Conservation (phyloP, 2,329 filamentous ascomycete species). For the Aspergillus amoenus region DNA sequence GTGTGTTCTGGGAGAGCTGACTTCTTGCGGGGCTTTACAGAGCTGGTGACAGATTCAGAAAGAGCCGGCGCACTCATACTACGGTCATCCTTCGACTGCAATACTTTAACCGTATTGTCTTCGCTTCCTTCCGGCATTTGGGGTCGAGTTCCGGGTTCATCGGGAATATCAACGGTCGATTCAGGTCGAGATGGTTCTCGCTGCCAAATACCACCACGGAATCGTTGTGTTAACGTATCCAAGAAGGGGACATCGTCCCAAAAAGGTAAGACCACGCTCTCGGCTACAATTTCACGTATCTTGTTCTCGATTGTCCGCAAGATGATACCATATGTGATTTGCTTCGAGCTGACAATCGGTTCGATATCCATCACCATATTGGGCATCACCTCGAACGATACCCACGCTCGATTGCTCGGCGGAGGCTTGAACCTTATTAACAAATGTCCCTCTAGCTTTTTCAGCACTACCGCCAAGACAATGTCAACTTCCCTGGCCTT, state of each 20-base stretch:
- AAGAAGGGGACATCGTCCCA: constrained; percentile 97
- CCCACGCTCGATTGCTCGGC: constrained; percentile 94
- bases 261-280: constrained; percentile 87
- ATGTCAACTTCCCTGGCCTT: constrained; percentile 88
- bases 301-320: constrained; percentile 90
- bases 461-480: constrained; percentile 79
- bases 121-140: constrained; percentile 20
- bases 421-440: constrained; percentile 89
- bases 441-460: constrained; percentile 80
- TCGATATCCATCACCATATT: constrained; percentile 94
- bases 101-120: constrained; percentile 24
- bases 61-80: constrained; percentile 35
- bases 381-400: constrained; percentile 90
- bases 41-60: constrained; percentile 22
- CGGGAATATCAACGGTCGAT: constrained; percentile 37
- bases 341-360: constrained; percentile 89
- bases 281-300: constrained; percentile 89
- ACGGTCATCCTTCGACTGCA: constrained; percentile 35
- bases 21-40: constrained; percentile 30
- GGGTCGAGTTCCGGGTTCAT: constrained; percentile 30
- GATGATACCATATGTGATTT: constrained; percentile 93
- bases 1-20: constrained; percentile 24
- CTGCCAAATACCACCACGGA: constrained; percentile 82
- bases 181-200: constrained; percentile 45
- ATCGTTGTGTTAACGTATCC: constrained; percentile 72